Base-by-base conservation (phyloP, 2,329 filamentous ascomycete species). In the Botrytis squamosa region DNA sequence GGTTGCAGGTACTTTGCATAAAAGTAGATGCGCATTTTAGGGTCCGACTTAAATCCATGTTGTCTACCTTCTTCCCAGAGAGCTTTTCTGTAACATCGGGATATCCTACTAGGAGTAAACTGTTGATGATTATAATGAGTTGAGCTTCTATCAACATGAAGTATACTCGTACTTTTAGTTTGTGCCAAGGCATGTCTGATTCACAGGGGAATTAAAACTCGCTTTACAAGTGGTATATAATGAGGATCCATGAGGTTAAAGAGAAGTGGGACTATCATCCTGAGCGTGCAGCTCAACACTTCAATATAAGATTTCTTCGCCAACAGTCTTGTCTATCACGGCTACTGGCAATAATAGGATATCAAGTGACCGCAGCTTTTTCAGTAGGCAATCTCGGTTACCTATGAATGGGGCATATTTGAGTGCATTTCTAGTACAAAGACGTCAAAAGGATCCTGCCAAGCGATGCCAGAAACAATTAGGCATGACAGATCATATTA, bases 131-230 rank as follows among this genome's bases (percentile, higher is more conserved):
- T 14, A 52, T 25, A 25, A 52, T 6, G 22, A 52, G 10, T 14
- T 52, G 49, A n/a, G 6, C 49, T 52, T 52, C 49, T n/a, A 52
- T 52, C 5, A 52, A 4, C 12, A 52, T 14, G 25, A n/a, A n/a
- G 25, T 14, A n/a, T 0, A n/a, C 0, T n/a, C 25, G 49, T n/a
- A 0, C 2, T 16, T 52, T 52, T 1, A 14, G 2, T 52, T 3
- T 52, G 49, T 52, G 49, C 25, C 10, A n/a, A n/a, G 49, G 1
- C 1, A n/a, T 52, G 9, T 52, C 25, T n/a, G 3, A 14, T 52
- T 14, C 49, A 3, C 25, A 14, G 10, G 25, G 12, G 12, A 5
- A 52, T 6, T 6, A n/a, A n/a, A 12, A 14, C 25, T 52, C 25
- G 49, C 49, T 14, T 52, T n/a, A 25, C 2, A 16, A n/a, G 22